A percentile compares a stretch with the other conserved stretches of the same genome.
phyloP scores from a whole-genome alignment of 768 basidiomycete species.

The Crepidotus variabilis region DNA sequence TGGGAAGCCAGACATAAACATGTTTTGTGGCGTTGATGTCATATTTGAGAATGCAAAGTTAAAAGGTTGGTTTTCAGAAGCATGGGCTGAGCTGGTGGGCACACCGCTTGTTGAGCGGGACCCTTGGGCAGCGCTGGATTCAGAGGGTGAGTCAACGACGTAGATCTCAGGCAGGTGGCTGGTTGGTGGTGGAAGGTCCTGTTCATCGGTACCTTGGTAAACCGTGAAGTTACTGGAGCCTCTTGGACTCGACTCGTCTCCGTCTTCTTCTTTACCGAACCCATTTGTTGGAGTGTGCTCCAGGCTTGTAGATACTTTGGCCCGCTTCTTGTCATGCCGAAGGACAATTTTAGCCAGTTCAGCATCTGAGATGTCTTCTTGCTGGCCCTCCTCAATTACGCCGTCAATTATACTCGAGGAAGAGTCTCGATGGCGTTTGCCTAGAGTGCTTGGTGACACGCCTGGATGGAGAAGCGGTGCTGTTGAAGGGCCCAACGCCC shows the following conservation, averaged over 20 bases:
- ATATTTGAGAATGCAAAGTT: conserved; percentile 48
- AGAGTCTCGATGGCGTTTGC: conserved; percentile 64
- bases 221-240: conserved; percentile 13
- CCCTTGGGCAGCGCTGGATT: conserved; percentile 13
- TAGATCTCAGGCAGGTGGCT: conserved; percentile 53
- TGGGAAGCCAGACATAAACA: conserved; percentile 42
- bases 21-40: conserved; percentile 48
- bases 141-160: conserved; percentile 36
- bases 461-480: conserved; percentile 30
- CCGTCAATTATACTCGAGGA: conserved; percentile 38
- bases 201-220: conserved; percentile 16
- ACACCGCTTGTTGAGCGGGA: conserved; percentile 13
- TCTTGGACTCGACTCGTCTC: conserved; percentile 10
- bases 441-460: conserved; percentile 45
- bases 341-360: conserved; percentile 34
- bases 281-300: conserved; percentile 4
- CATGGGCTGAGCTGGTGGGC: conserved; percentile 44
- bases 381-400: conserved; percentile 38
- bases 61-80: conserved; percentile 53
- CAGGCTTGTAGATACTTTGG: conserved; percentile 22
- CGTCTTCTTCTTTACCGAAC: conserved; percentile 8
- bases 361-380: conserved; percentile 30
- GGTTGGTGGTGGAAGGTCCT: conserved; percentile 47
- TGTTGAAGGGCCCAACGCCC: conserved; percentile 6
- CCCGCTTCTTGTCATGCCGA: conserved; percentile 52